phyloP scores from a whole-genome alignment of 2,329 filamentous ascomycete species.

The Alternaria dauci region DNA sequence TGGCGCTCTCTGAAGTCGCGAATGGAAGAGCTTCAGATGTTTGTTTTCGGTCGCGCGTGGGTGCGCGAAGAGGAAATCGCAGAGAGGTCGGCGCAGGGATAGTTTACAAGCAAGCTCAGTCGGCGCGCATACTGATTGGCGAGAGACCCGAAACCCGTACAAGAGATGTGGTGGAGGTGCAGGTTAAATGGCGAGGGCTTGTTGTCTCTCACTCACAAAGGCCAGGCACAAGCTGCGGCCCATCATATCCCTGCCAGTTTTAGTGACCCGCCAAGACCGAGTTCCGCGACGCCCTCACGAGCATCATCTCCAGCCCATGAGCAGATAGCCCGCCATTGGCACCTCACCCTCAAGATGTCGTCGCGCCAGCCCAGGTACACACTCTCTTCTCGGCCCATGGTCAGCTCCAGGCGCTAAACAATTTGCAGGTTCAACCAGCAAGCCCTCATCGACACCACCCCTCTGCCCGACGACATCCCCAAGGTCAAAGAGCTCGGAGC shows the following conservation, averaged over 20 bases:
- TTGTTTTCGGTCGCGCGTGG: conserved; percentile 29
- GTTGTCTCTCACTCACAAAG: conserved; percentile 29
- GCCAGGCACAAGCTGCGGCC: conserved; percentile 24
- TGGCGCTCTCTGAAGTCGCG: conserved; percentile 4
- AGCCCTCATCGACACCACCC: conserved; percentile 93
- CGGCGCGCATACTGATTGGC: conserved; percentile 16
- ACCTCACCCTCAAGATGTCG: conserved; percentile 63
- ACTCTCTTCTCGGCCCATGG: conserved; percentile 12
- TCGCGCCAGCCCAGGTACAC: conserved; percentile 67
- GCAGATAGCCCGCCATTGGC: conserved; percentile 50
- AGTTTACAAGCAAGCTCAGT: conserved; percentile 16
- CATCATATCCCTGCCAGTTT: conserved; percentile 20
- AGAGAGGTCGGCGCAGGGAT: not conserved
- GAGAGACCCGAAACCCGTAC: conserved; percentile 12
- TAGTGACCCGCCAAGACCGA: conserved; percentile 28
- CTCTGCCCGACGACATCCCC: conserved; percentile 89
- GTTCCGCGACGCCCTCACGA: conserved; percentile 30
- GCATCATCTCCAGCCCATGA: conserved; percentile 33
- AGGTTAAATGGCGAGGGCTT: conserved; percentile 11
- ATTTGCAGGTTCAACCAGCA: conserved; percentile 86
- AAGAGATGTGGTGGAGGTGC: conserved; percentile 17
- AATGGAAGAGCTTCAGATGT: conserved; percentile 15
- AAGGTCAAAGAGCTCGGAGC: conserved; percentile 92
- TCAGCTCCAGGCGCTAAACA: conserved; percentile 30
- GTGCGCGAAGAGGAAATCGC: conserved; percentile 19